A percentile compares a stretch with the other conserved stretches of the same genome.
These are phyloP conservation scores for Kwoniella sp. DNA, from an alignment of 768 basidiomycete species.

Conservation along the genomic window DNA sequence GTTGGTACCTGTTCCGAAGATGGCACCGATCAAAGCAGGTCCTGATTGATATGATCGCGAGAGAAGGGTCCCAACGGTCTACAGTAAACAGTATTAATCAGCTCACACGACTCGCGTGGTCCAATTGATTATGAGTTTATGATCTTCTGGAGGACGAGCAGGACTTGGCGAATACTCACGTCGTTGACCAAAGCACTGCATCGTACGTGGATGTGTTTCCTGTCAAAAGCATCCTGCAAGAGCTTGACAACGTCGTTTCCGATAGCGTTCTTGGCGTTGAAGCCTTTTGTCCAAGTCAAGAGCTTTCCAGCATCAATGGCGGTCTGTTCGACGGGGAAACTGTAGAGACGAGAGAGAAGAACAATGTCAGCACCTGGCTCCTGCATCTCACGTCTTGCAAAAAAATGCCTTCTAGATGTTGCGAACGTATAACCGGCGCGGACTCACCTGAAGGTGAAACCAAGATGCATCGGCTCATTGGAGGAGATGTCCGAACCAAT, in stretches of 20 bases:
- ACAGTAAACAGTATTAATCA: neutral
- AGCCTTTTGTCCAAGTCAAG: constrained; percentile 87
- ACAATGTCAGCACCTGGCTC: neutral
- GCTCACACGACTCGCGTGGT: neutral
- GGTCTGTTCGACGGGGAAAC: constrained; percentile 96
- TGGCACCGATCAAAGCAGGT: constrained; percentile 78
- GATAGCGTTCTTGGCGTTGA: constrained; percentile 83
- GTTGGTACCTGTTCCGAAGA: constrained; percentile 98
- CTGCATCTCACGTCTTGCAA: too few species aligned
- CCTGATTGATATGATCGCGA: constrained; percentile 93
- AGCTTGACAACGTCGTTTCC: constrained; percentile 87
- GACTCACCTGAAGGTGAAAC: constrained; percentile 73
- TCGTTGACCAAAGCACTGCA: constrained; percentile 94
- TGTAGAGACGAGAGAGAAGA: constrained; percentile 49
- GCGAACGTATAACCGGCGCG: too few species aligned
- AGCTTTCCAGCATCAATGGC: constrained; percentile 87
- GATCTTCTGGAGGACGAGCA: too few species aligned
- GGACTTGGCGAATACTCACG: constrained; percentile 60
- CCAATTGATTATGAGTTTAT: too few species aligned
- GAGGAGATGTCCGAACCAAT: constrained; percentile 56
- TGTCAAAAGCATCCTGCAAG: constrained; percentile 86
- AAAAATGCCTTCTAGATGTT: too few species aligned
- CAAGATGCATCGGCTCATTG: constrained; percentile 64
- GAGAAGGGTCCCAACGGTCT: constrained; percentile 95
- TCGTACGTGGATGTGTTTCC: constrained; percentile 86